Conservation (phyloP, 2,329 filamentous ascomycete species). For the Penicillium frequentans region DNA sequence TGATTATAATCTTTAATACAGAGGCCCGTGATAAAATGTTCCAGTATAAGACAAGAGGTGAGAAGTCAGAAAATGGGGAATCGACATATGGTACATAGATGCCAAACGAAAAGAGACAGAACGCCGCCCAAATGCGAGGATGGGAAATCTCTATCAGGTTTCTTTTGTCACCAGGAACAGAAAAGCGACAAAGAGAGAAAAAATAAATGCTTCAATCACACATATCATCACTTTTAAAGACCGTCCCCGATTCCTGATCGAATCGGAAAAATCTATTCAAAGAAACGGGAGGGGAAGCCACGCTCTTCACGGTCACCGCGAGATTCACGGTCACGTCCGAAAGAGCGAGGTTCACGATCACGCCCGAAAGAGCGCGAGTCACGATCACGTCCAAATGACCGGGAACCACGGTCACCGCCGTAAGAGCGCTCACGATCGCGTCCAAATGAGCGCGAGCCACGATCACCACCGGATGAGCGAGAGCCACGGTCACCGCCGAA, state of each 20-base stretch:
- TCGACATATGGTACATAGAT: constrained; percentile 19
- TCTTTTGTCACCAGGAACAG: constrained; percentile 3
- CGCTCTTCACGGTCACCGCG: background rate
- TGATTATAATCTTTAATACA: constrained; percentile 7
- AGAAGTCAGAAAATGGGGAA: constrained; percentile 17
- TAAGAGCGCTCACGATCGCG: background rate
- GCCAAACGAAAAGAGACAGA: constrained; percentile 14
- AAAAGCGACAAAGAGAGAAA: background rate
- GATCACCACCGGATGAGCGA: background rate
- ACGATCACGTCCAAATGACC: background rate
- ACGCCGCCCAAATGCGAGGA: constrained; percentile 31
- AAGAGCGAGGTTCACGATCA: background rate
- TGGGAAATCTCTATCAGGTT: constrained; percentile 16
- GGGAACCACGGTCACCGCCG: background rate
- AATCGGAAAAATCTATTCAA: background rate
- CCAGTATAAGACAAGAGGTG: constrained; percentile 19
- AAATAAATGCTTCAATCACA: background rate
- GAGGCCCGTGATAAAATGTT: constrained; percentile 1
- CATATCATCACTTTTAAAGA: background rate
- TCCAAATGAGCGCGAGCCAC: background rate
- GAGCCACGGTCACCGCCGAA: background rate
- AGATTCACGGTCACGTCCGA: background rate
- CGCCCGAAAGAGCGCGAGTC: background rate
- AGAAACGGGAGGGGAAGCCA: background rate
- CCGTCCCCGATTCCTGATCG: background rate